A percentile compares a stretch with the other conserved stretches of the same genome.
phyloP scores from a whole-genome alignment of 495 filamentous ascomycete species.

The Cercophora sp. region DNA sequence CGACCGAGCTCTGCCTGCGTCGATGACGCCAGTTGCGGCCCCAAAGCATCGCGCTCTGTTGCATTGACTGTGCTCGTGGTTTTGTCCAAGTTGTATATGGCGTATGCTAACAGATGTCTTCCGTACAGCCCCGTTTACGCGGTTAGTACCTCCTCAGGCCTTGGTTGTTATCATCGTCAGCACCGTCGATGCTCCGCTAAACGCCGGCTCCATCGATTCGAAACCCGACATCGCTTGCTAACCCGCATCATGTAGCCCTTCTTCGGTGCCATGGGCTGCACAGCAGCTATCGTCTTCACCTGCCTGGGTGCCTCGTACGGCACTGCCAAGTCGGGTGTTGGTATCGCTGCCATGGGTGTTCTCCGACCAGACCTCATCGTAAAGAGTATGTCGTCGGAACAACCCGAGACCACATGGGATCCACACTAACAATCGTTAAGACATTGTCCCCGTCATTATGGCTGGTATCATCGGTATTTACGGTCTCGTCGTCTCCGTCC shows the following conservation, averaged over 20 bases:
- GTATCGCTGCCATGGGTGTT: conserved; percentile 97
- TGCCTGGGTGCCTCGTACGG: conserved; percentile 98
- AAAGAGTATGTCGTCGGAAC: conserved; percentile 66
- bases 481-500: conserved; percentile 95
- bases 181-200: conserved; percentile 5
- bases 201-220: no score
- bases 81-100: no score
- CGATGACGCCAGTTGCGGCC: no score
- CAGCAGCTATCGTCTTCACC: conserved; percentile 96
- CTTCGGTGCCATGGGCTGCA: conserved; percentile 99
- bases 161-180: conserved; percentile 11
- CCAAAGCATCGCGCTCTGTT: no score
- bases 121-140: conserved; percentile 87
- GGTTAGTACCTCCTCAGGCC: conserved; percentile 64
- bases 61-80: no score
- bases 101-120: no score
- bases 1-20: conserved; percentile 18
- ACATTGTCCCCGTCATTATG: conserved; percentile 99
- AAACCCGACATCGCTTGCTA: no score
- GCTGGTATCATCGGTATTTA: conserved; percentile 99
- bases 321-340: conserved; percentile 98
- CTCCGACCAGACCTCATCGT: conserved; percentile 96
- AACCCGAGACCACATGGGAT: no score
- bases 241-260: conserved; percentile 75
- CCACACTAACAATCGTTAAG: no score